These are phyloP conservation scores for Colletotrichum sidae DNA, from an alignment of 2,329 filamentous ascomycete genomes.

Conservation along the genomic window DNA sequence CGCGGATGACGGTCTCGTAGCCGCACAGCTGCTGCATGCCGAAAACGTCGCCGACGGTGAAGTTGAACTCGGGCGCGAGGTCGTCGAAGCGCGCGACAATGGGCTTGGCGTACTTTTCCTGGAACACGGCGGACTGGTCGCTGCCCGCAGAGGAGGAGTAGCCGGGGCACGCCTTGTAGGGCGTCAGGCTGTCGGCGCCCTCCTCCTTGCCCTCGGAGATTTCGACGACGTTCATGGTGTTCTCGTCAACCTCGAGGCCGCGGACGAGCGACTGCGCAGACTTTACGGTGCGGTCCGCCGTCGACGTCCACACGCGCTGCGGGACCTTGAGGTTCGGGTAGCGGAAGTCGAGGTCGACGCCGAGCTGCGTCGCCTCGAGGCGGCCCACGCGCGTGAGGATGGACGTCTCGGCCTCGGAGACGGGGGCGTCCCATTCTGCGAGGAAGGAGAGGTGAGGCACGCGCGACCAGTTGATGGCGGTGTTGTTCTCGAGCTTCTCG, in stretches of 20 bases:
- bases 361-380: conserved; percentile 69
- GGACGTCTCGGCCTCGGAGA: conserved; percentile 67
- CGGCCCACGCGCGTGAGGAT: conserved; percentile 71
- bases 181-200: conserved; percentile 71
- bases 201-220: conserved; percentile 67
- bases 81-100: conserved; percentile 68
- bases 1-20: conserved; percentile 73
- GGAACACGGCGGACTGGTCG: conserved; percentile 62
- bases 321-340: conserved; percentile 67
- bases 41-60: conserved; percentile 71
- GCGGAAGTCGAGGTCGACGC: conserved; percentile 67
- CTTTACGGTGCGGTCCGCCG: conserved; percentile 70
- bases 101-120: conserved; percentile 68
- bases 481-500: conserved; percentile 69
- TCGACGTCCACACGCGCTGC: conserved; percentile 70
- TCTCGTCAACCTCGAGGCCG: conserved; percentile 64
- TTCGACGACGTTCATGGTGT: conserved; percentile 64
- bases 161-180: conserved; percentile 73
- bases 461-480: conserved; percentile 65
- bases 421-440: conserved; percentile 65
- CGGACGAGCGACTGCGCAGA: conserved; percentile 69
- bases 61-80: conserved; percentile 69
- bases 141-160: conserved; percentile 70
- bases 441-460: conserved; percentile 68
- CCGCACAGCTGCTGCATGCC: conserved; percentile 76